phyloP scores from a whole-genome alignment of 2,329 filamentous ascomycete species.

The Aspergillus sp. region DNA sequence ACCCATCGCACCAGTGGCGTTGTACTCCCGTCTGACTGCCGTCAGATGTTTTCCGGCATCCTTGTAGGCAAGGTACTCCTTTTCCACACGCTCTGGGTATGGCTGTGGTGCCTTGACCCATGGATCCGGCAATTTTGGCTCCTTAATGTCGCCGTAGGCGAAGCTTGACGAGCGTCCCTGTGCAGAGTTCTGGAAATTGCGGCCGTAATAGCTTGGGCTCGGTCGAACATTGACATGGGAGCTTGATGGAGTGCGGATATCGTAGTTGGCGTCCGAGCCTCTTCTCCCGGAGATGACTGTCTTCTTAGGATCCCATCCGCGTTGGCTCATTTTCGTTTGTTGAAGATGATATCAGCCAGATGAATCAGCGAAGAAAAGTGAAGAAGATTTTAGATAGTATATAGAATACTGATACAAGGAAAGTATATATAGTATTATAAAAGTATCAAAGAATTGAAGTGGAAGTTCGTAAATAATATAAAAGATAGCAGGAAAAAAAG shows the following conservation, averaged over 20 bases:
- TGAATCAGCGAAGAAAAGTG: neutral
- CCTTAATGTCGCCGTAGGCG: neutral
- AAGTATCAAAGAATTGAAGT: too few species aligned
- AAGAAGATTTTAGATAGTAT: too few species aligned
- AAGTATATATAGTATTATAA: too few species aligned
- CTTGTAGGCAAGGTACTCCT: neutral
- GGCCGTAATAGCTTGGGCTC: conserved; percentile 6
- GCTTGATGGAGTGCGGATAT: neutral
- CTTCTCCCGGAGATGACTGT: neutral
- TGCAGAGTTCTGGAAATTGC: neutral
- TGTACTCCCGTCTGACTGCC: too few species aligned
- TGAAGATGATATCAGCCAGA: neutral
- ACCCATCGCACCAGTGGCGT: too few species aligned
- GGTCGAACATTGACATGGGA: neutral
- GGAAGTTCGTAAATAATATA: too few species aligned
- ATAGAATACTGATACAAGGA: too few species aligned
- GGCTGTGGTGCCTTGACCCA: neutral
- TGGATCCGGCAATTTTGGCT: neutral
- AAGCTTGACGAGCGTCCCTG: neutral
- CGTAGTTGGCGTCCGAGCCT: neutral
- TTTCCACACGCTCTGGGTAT: neutral
- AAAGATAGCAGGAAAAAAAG: too few species aligned
- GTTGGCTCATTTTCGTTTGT: neutral
- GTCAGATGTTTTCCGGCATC: too few species aligned
- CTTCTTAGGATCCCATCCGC: neutral